Conservation (phyloP, 176 grass and related monocot species). For the Otatea glauca region DNA sequence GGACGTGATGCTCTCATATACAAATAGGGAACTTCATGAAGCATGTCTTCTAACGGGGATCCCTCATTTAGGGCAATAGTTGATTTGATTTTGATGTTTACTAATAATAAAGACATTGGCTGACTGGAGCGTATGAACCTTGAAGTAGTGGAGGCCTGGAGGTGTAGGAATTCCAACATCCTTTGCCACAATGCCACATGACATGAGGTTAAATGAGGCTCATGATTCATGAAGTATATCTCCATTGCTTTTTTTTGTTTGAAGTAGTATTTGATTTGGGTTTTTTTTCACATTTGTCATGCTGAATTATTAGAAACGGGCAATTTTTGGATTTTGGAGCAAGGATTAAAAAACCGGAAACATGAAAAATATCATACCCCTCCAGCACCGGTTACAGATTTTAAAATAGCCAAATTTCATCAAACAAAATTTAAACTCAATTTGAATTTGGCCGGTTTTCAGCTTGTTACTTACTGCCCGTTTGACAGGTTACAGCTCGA, state of each 20-base stretch:
- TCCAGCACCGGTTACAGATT: too few species aligned
- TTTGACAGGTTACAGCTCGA: too few species aligned
- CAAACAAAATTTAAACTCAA: too few species aligned
- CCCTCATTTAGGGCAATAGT: background rate
- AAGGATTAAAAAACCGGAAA: too few species aligned
- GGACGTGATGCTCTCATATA: constrained; percentile 90
- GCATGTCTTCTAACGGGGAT: background rate
- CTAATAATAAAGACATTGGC: background rate
- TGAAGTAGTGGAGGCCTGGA: background rate
- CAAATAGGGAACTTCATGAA: constrained; percentile 48
- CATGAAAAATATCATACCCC: too few species aligned
- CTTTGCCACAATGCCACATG: background rate
- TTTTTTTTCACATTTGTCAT: background rate
- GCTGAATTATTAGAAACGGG: background rate
- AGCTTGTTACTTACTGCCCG: too few species aligned
- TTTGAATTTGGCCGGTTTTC: too few species aligned
- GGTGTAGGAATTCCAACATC: background rate
- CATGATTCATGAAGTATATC: background rate
- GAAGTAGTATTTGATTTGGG: background rate
- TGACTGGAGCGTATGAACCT: background rate
- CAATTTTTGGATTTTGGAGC: background rate
- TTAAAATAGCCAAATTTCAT: too few species aligned
- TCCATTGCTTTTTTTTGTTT: background rate
- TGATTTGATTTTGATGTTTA: background rate
- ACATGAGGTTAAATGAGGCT: background rate